A percentile compares a stretch with the other conserved stretches of the same genome.
phyloP scores from a whole-genome alignment of 805 yeast genomes.

The Monosporozyma yasuniensis region DNA sequence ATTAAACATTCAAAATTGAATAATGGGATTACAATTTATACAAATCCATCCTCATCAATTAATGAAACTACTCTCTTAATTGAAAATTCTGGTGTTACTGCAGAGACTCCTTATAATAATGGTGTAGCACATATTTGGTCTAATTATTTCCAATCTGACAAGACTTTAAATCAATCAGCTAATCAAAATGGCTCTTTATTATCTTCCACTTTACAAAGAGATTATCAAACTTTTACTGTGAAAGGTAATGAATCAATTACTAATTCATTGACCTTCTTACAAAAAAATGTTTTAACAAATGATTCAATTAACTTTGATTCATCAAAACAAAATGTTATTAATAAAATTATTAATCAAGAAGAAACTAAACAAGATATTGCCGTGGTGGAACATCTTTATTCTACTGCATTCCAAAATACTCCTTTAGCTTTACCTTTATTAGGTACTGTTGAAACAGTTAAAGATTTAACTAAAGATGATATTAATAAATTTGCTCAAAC shows the following conservation, averaged over 20 bases:
- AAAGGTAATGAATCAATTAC: slow-evolving; percentile 37
- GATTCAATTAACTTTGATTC: slow-evolving; percentile 1
- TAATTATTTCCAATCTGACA: not conserved
- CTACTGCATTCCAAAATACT: slow-evolving; percentile 82
- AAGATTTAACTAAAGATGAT: slow-evolving; percentile 51
- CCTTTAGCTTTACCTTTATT: slow-evolving; percentile 66
- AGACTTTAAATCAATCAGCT: slow-evolving; percentile 18
- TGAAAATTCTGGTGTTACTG: slow-evolving; percentile 70
- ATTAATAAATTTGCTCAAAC: slow-evolving; percentile 45
- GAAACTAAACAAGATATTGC: slow-evolving; percentile 41
- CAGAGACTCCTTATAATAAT: slow-evolving; percentile 73
- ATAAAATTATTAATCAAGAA: slow-evolving; percentile 35
- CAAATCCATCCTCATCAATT: not conserved
- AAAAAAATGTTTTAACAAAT: slow-evolving; percentile 30
- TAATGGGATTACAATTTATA: not conserved
- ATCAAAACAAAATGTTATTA: not conserved
- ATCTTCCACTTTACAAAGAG: slow-evolving; percentile 48
- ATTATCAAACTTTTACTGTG: slow-evolving; percentile 54
- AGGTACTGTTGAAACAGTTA: slow-evolving; percentile 63
- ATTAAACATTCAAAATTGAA: not conserved
- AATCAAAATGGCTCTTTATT: slow-evolving; percentile 48
- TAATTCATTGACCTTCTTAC: slow-evolving; percentile 40
- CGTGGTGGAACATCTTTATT: slow-evolving; percentile 65
- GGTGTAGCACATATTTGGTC: slow-evolving; percentile 67
- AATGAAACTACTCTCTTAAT: slow-evolving; percentile 37